A percentile compares a stretch with the other conserved stretches of the same genome.
Conservation (phyloP, 345 rosid species). For the Angophora floribunda region DNA sequence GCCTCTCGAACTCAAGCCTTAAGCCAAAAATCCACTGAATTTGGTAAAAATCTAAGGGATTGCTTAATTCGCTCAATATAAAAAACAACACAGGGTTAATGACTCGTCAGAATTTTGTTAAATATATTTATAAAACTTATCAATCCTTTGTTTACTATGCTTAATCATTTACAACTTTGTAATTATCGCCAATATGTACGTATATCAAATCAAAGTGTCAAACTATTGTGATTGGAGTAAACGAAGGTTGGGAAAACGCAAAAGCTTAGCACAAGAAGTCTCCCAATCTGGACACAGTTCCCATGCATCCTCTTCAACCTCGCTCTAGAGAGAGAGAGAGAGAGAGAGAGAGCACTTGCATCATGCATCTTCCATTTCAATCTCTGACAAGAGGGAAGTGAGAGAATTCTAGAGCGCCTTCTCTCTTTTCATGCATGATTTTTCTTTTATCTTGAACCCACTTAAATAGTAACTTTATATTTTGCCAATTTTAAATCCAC, state of each 20-base stretch:
- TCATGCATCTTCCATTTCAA: background rate
- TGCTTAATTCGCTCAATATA: no score
- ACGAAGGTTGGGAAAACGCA: background rate
- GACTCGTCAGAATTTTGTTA: background rate
- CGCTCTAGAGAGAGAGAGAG: background rate
- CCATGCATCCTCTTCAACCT: slow-evolving; percentile 1
- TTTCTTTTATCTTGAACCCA: background rate
- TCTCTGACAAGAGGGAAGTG: background rate
- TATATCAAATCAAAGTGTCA: background rate
- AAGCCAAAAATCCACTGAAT: background rate
- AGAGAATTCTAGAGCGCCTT: background rate
- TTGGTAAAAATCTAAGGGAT: no score
- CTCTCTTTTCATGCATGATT: background rate
- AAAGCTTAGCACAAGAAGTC: background rate
- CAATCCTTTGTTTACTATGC: background rate
- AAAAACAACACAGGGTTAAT: background rate
- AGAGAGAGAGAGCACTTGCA: background rate
- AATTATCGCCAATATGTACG: background rate
- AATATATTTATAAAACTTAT: background rate
- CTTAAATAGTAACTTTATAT: background rate
- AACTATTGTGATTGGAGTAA: background rate
- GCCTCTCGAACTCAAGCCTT: background rate
- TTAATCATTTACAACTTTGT: background rate
- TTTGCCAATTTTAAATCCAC: no score
- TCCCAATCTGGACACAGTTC: background rate